A percentile compares a stretch with the other conserved stretches of the same genome.
These are phyloP conservation scores for Ostreobium quekettii DNA, from an alignment of 139 green algal species.

Conservation along the genomic window DNA sequence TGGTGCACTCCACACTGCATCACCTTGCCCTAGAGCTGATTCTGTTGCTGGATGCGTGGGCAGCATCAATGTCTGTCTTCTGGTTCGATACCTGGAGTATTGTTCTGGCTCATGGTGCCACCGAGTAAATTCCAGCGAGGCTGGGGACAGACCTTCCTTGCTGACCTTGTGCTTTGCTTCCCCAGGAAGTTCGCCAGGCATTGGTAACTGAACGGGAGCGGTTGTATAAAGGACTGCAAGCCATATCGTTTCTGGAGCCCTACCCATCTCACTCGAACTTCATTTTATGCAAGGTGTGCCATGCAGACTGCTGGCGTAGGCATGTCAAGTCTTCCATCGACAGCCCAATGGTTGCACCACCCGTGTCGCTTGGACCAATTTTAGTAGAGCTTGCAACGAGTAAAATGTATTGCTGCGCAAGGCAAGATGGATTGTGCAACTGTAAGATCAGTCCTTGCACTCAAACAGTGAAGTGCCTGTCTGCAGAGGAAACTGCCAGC, in stretches of 20 bases:
- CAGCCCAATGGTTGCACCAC: neutral
- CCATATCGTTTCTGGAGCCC: constrained; percentile 78
- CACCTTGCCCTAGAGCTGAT: too few species aligned
- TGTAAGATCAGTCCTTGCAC: neutral
- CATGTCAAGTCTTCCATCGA: neutral
- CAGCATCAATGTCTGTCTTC: neutral
- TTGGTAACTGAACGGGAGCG: constrained; percentile 75
- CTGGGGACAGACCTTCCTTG: neutral
- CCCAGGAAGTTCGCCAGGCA: constrained; percentile 51
- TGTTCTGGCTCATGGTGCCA: neutral
- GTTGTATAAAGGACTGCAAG: constrained; percentile 51
- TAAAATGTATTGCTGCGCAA: neutral
- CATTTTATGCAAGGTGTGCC: constrained; percentile 77
- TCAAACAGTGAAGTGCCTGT: neutral
- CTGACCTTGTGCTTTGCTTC: neutral
- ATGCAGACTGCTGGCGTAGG: neutral
- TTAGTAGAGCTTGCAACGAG: neutral
- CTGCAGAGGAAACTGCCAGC: too few species aligned
- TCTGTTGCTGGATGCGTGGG: neutral
- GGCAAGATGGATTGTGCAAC: too few species aligned
- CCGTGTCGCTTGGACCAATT: neutral
- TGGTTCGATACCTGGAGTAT: neutral
- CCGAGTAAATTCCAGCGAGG: too few species aligned
- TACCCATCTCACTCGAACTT: constrained; percentile 94
- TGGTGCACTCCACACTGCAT: too few species aligned